Conservation (phyloP, 306 rosid genomes). For the Betula pendula region DNA sequence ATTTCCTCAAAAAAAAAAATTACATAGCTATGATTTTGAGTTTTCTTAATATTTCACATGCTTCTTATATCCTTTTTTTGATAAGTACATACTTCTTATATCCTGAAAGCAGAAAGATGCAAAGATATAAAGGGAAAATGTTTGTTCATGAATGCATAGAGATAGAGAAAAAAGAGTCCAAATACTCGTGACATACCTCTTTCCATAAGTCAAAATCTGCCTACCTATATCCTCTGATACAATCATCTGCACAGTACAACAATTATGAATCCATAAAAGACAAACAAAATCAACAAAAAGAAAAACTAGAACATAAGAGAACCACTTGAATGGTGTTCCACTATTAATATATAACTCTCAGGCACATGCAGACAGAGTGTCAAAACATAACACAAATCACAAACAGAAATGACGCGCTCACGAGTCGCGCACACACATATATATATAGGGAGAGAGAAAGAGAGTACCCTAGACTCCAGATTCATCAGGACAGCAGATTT, state of each 20-base stretch:
- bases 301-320: not conserved
- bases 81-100: not conserved
- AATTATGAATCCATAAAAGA: not conserved
- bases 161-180: not conserved
- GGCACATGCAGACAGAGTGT: not conserved
- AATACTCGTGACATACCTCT: conserved; percentile 57
- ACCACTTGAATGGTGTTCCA: not conserved
- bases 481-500: conserved; percentile 96
- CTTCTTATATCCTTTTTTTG: not conserved
- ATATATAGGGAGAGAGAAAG: not conserved
- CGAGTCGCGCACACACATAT: too few relatives aligned
- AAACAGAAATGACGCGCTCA: too few relatives aligned
- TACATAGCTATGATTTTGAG: not conserved
- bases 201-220: conserved; percentile 93
- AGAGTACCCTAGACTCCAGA: conserved; percentile 86
- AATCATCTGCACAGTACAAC: conserved; percentile 59
- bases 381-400: not conserved
- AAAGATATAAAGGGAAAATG: not conserved
- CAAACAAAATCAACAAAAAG: not conserved
- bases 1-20: not conserved
- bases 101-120: not conserved
- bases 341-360: not conserved
- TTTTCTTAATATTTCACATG: not conserved
- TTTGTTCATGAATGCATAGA: not conserved
- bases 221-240: conserved; percentile 95